phyloP scores from a whole-genome alignment of 1,139 yeast species.

The Pichia sorboxylosa region DNA sequence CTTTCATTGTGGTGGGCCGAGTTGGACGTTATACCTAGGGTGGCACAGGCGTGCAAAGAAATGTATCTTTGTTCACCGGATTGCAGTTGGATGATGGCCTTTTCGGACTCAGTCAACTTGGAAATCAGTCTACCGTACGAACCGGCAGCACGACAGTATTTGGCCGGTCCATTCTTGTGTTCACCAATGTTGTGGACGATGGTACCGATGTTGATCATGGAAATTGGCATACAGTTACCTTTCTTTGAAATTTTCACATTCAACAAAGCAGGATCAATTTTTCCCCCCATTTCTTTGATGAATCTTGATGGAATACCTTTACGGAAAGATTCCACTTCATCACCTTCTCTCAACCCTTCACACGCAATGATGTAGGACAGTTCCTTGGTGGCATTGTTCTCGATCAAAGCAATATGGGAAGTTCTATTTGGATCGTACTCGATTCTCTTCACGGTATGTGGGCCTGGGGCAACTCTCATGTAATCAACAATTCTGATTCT shows the following conservation, averaged over 20 bases:
- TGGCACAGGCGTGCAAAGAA: slow-evolving; percentile 78
- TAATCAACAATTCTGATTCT: slow-evolving; percentile 78
- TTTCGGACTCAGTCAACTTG: slow-evolving; percentile 57
- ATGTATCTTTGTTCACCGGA: slow-evolving; percentile 93
- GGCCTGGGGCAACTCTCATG: slow-evolving; percentile 54
- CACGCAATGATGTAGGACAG: slow-evolving; percentile 79
- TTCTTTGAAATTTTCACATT: slow-evolving; percentile 80
- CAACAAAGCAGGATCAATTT: slow-evolving; percentile 81
- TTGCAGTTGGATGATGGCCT: slow-evolving; percentile 71
- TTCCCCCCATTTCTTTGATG: slow-evolving; percentile 74
- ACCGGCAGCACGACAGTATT: slow-evolving; percentile 89
- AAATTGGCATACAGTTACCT: slow-evolving; percentile 89
- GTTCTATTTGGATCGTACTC: slow-evolving; percentile 96
- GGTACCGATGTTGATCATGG: slow-evolving; percentile 89
- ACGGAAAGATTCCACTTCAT: slow-evolving; percentile 79
- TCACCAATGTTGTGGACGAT: slow-evolving; percentile 82
- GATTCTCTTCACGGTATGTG: slow-evolving; percentile 71
- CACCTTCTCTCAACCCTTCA: slow-evolving; percentile 89
- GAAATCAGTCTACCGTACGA: slow-evolving; percentile 83
- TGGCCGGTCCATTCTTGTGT: slow-evolving; percentile 70
- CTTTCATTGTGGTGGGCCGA: slow-evolving; percentile 83
- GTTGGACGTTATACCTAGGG: slow-evolving; percentile 91
- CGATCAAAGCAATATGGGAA: slow-evolving; percentile 81
- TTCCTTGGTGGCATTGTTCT: slow-evolving; percentile 50
- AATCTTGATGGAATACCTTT: slow-evolving; percentile 74